Evolutionary conservation across 352 stramenopile genomes (phyloP), one percentile per base, ranked within the genome.

Genomic region (Globisporangium emineosum): DNA sequence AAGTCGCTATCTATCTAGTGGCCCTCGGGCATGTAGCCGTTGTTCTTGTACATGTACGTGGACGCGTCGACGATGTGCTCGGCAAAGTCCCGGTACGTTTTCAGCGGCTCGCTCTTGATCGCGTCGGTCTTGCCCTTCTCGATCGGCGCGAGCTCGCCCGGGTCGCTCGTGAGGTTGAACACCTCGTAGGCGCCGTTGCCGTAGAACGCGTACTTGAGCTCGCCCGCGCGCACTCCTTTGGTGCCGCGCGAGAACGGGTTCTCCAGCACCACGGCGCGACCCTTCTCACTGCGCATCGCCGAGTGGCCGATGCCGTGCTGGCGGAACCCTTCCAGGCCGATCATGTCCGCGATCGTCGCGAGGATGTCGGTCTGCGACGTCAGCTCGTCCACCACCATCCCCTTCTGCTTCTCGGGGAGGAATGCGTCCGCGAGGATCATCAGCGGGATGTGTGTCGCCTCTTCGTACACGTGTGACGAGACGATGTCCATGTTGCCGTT

Each of bases 151-250:
- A 83, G 76, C 68, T 90, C 81, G 3, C 56, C 64, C 37, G 73
- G 69, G 53, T 90, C 81, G n/a, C 58, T 68, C 3, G 53, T 69
- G 43, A 75, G 68, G 35, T 81, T 71, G 35, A 90, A 90, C 17
- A 90, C 70, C 37, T 86, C 83, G 72, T 75, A 90, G 17, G 71
- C 79, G 15, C 77, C 75, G 37, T 86, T 75, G 2, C 75, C 69
- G 51, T 81, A 78, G 73, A 86, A 90, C 21, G 84, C 71, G 71
- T 87, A 90, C 75, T 90, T 88, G 64, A 81, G 69, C 35, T 86
- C 73, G 50, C 87, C 81, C 12, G 76, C 87, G 25, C 77, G 78
- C 17, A 81, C 77, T 10, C 78, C 78, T 64, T 88, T 86, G 52
- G 71, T 88, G 56, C 79, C 75, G 23, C 78, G 73, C 40, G 79